A percentile compares a stretch with the other conserved stretches of the same genome.
Conservation (phyloP, 2,329 filamentous ascomycete genomes). For the Penicillium sp. region DNA sequence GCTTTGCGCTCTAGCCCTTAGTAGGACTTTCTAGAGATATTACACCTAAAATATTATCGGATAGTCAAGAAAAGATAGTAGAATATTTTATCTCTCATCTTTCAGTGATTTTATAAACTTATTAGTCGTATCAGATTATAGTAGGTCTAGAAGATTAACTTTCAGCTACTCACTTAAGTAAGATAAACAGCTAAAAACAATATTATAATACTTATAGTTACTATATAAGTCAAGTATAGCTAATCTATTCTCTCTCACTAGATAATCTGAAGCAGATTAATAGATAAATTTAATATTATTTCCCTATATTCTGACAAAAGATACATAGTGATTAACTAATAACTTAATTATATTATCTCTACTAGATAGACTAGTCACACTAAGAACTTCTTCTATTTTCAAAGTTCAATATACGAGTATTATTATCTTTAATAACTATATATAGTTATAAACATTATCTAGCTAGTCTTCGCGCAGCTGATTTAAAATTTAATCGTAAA, state of each 20-base stretch:
- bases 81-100: neutral
- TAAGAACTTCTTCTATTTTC: slow-evolving; percentile 25
- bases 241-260: slow-evolving; percentile 16
- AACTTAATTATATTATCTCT: slow-evolving; percentile 8
- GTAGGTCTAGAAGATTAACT: slow-evolving; percentile 26
- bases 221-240: slow-evolving; percentile 23
- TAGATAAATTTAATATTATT: slow-evolving; percentile 32
- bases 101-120: slow-evolving; percentile 11
- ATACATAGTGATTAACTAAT: slow-evolving; percentile 26
- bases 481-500: slow-evolving; percentile 28
- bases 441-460: slow-evolving; percentile 18
- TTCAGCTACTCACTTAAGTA: slow-evolving; percentile 27
- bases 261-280: slow-evolving; percentile 33
- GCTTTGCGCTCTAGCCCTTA: neutral
- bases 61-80: slow-evolving; percentile 21
- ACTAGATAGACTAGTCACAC: slow-evolving; percentile 23
- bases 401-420: slow-evolving; percentile 29
- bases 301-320: slow-evolving; percentile 27
- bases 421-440: slow-evolving; percentile 29
- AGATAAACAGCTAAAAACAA: slow-evolving; percentile 22
- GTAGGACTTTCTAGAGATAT: slow-evolving; percentile 19
- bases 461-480: slow-evolving; percentile 20
- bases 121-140: slow-evolving; percentile 22
- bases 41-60: slow-evolving; percentile 29
- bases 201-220: slow-evolving; percentile 13